These are phyloP conservation scores for Orbilia blumenaviensis DNA, from an alignment of 2,329 filamentous ascomycete genomes.

Conservation along the genomic window DNA sequence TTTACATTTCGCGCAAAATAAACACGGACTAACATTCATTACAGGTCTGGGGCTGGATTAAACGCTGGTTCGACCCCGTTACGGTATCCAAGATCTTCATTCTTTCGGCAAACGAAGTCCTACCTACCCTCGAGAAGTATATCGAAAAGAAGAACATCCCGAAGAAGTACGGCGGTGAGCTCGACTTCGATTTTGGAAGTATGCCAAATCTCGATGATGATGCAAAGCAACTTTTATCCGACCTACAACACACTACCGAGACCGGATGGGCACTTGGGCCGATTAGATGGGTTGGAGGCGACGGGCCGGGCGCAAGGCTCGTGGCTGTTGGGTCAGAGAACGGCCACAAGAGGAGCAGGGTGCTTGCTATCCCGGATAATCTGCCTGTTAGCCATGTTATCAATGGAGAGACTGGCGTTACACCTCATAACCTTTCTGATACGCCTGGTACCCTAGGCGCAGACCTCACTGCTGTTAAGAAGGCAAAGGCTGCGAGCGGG, in stretches of 20 bases:
- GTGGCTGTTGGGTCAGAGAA: constrained; percentile 43
- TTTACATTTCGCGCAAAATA: not conserved
- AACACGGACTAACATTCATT: not conserved
- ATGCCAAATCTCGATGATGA: constrained; percentile 75
- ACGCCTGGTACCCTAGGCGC: constrained; percentile 41
- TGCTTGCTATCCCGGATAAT: constrained; percentile 25
- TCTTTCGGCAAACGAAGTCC: constrained; percentile 75
- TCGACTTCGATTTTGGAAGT: constrained; percentile 83
- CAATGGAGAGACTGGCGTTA: constrained; percentile 31
- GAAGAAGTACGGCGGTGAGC: constrained; percentile 84
- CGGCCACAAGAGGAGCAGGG: constrained; percentile 21
- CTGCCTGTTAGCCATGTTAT: constrained; percentile 32
- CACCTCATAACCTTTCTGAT: constrained; percentile 27
- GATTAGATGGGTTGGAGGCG: constrained; percentile 46
- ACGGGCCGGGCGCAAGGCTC: constrained; percentile 23
- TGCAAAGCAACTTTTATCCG: constrained; percentile 17
- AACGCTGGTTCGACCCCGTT: constrained; percentile 93
- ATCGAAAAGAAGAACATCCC: constrained; percentile 86
- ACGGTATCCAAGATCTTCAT: constrained; percentile 98
- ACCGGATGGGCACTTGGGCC: constrained; percentile 32
- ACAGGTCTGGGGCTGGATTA: constrained; percentile 84
- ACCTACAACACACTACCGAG: constrained; percentile 26
- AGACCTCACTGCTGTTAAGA: constrained; percentile 24
- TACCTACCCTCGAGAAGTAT: constrained; percentile 78
- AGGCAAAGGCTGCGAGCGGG: constrained; percentile 3